Percentiles rank a stretch among this genome's conserved stretches.
phyloP scores from a whole-genome alignment of 2,329 filamentous ascomycete genomes.

The Phialophora tarda region DNA sequence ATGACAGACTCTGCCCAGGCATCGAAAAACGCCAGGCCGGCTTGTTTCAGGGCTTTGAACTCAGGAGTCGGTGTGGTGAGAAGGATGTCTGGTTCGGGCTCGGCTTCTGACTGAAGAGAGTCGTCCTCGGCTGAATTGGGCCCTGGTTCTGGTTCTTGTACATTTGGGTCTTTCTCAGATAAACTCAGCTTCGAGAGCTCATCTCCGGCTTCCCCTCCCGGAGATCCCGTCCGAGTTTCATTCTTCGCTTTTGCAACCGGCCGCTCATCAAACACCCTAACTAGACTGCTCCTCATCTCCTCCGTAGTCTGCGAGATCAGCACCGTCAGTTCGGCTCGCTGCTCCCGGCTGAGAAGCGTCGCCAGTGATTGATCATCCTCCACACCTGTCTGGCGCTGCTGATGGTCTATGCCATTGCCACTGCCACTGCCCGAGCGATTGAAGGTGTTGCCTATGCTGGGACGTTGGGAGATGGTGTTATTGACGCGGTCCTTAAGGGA shows the following conservation, averaged over 20 bases:
- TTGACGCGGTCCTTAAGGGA: conserved; percentile 16
- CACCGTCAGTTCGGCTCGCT: conserved; percentile 50
- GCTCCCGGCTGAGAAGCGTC: conserved; percentile 48
- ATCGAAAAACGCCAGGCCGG: conserved; percentile 72
- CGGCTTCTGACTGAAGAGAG: neutral
- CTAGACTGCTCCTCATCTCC: conserved; percentile 47
- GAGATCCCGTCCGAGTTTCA: conserved; percentile 1
- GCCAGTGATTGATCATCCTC: conserved; percentile 45
- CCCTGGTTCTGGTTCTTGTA: neutral
- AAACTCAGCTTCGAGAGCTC: conserved; percentile 24
- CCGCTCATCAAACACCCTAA: conserved; percentile 44
- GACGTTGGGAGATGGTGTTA: conserved; percentile 9
- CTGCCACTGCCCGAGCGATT: neutral
- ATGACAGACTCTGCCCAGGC: conserved; percentile 77
- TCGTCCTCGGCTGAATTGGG: neutral
- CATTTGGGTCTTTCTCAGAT: neutral
- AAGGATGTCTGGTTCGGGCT: conserved; percentile 14
- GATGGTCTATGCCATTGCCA: neutral
- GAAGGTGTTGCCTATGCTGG: neutral
- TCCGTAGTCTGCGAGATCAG: conserved; percentile 49
- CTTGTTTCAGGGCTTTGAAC: conserved; percentile 45
- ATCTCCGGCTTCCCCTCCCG: conserved; percentile 29
- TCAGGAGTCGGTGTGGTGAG: conserved; percentile 22
- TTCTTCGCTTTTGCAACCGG: conserved; percentile 23
- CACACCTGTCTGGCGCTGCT: conserved; percentile 7